phyloP scores from a whole-genome alignment of 2,329 filamentous ascomycete species.

The Macrophomina tecta region DNA sequence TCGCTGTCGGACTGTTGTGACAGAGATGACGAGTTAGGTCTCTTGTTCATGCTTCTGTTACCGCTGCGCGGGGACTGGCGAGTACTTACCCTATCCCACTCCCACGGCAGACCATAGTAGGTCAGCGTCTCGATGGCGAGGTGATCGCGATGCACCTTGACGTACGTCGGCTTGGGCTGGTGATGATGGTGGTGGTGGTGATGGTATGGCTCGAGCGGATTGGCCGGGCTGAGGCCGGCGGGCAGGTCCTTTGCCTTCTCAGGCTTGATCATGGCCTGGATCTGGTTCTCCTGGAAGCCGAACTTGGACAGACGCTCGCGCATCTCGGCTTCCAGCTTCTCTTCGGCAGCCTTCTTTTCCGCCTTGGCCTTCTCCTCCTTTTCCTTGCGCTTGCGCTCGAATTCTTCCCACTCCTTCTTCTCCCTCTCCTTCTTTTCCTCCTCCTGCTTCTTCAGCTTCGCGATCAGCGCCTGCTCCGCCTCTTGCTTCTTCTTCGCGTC shows the following conservation, averaged over 20 bases:
- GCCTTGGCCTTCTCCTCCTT: conserved; percentile 49
- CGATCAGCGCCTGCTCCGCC: conserved; percentile 44
- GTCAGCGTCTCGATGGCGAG: conserved; percentile 53
- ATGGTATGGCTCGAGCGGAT: conserved; percentile 25
- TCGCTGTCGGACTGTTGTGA: conserved; percentile 47
- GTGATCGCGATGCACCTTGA: conserved; percentile 55
- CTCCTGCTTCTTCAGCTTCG: conserved; percentile 49
- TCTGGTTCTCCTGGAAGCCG: conserved; percentile 55
- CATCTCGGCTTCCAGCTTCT: conserved; percentile 53
- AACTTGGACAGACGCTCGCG: conserved; percentile 50
- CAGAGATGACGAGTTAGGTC: background rate
- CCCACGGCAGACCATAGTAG: conserved; percentile 57
- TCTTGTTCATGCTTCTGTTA: background rate
- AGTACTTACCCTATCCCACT: conserved; percentile 53
- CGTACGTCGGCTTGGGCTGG: conserved; percentile 50
- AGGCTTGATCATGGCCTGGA: conserved; percentile 55
- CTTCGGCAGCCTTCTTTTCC: conserved; percentile 48
- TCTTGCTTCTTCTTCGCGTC: conserved; percentile 46
- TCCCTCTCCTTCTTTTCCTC: conserved; percentile 49
- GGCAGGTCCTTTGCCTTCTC: conserved; percentile 49
- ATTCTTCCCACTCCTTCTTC: conserved; percentile 50
- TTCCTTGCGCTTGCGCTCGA: conserved; percentile 48
- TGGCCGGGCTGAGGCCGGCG: conserved; percentile 37
- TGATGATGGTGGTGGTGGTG: conserved; percentile 28
- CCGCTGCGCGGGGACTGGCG: too few relatives aligned